These are phyloP conservation scores for Melastoma malabathricum DNA, from an alignment of 345 rosid species.

Conservation along the genomic window DNA sequence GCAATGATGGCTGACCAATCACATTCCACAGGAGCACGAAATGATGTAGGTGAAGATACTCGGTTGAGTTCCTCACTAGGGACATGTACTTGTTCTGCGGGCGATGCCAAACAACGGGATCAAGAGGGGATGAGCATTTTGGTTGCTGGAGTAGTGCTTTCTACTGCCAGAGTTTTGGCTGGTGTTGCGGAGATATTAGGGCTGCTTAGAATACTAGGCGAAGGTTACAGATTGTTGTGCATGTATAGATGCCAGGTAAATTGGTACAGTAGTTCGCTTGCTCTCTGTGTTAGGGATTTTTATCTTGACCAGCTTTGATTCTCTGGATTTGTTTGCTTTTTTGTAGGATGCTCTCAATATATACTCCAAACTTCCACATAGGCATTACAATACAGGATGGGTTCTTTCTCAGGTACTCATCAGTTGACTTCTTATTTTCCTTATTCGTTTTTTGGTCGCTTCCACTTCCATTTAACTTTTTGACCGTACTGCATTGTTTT, in stretches of 20 bases:
- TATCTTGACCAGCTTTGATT: conserved; percentile 7
- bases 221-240: conserved; percentile 87
- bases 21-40: conserved; percentile 42
- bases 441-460: too few species aligned
- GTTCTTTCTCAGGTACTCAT: conserved; percentile 80
- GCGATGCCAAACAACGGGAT: conserved; percentile 43
- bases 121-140: conserved; percentile 45
- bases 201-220: conserved; percentile 74
- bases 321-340: conserved; percentile 10
- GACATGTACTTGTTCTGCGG: conserved; percentile 29
- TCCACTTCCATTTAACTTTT: too few species aligned
- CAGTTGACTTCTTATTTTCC: neutral
- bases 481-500: too few species aligned
- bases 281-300: conserved; percentile 4
- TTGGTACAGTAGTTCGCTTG: neutral
- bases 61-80: conserved; percentile 41
- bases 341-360: conserved; percentile 74
- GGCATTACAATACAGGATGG: conserved; percentile 92
- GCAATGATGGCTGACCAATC: conserved; percentile 7
- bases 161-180: conserved; percentile 35
- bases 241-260: conserved; percentile 78
- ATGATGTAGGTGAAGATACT: conserved; percentile 66
- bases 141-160: conserved; percentile 30
- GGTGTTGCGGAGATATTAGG: conserved; percentile 64
- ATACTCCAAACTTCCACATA: conserved; percentile 64